Evolutionary conservation across 192 early-diverging fungal genomes (phyloP), one percentile per base, ranked within the genome.

Genomic region (Podila epigama): DNA sequence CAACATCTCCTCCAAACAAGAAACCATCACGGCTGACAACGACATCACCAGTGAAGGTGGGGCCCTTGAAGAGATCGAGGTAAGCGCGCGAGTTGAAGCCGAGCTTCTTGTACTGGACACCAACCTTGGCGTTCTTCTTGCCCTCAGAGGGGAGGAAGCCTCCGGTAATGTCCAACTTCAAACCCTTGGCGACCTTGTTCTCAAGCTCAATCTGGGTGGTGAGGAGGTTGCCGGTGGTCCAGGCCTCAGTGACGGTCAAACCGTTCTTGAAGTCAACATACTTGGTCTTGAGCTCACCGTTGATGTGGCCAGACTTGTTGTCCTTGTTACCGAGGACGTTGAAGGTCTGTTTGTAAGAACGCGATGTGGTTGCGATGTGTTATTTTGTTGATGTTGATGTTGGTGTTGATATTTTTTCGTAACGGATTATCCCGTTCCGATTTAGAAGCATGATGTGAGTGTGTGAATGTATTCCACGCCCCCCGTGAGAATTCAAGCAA

Each of bases 281-380:
- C 89, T 98, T 99, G 83, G 93, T 92, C 90, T 97, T 97, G 80
- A 99, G 85, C 75, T 99, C 96, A 83, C 93, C 92, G 72, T 91
- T 87, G 75, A 99, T 97, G 75, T 80, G 85, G 39, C 96, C 96
- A 50, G 91, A 89, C 90, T 98, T 99, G 85, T 90, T 89, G 85
- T 98, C 95, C 84, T 95, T 94, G 58, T 88, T 81, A 57, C 96
- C 97, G 75, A 67, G 65, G 41, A 67, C 65, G 55, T 67, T 67
- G 65, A 67, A 67, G 55, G 65, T 67, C 65, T 67, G 65, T 67
- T n/a, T n/a, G n/a, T n/a, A n/a, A n/a, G n/a, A n/a, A n/a, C n/a
- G n/a, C n/a, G n/a, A n/a, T n/a, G n/a, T n/a, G n/a, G n/a, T n/a
- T n/a, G n/a, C n/a, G n/a, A 9, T 48, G n/a, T 48, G 6, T 48